A percentile compares a stretch with the other conserved stretches of the same genome.
phyloP scores from a whole-genome alignment of 164 flowering plant genomes.

The Pachysandra terminalis region DNA sequence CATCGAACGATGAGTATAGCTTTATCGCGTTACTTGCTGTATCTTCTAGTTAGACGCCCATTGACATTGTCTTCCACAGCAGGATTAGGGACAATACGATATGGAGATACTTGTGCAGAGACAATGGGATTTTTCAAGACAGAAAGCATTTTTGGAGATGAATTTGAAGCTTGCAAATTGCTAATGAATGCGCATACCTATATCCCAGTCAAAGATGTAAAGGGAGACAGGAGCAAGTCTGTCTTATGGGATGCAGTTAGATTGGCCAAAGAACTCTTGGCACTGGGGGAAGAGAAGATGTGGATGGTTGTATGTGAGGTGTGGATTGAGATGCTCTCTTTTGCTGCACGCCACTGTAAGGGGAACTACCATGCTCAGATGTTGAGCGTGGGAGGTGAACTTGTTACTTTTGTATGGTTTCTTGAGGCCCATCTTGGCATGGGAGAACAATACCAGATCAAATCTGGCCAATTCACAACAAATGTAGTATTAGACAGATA shows the following conservation, averaged over 20 bases:
- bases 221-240: constrained; percentile 19
- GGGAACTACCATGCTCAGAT: neutral
- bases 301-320: neutral
- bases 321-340: neutral
- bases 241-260: constrained; percentile 12
- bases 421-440: neutral
- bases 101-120: constrained; percentile 7
- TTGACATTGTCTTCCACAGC: neutral
- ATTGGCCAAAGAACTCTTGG: constrained; percentile 4
- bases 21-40: constrained; percentile 8
- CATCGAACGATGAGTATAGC: neutral
- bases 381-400: neutral
- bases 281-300: neutral
- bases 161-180: neutral
- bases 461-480: constrained; percentile 14
- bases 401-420: neutral
- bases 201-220: neutral
- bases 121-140: neutral
- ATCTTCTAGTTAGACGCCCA: constrained; percentile 6
- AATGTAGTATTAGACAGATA: constrained; percentile 1
- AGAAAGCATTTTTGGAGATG: neutral
- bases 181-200: constrained; percentile 4
- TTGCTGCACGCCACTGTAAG: neutral
- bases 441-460: constrained; percentile 2
- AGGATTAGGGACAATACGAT: constrained; percentile 4